Percentiles rank a stretch among this genome's conserved stretches.
Conservation (phyloP, 2,329 filamentous ascomycete genomes). For the Apiospora aurea region DNA sequence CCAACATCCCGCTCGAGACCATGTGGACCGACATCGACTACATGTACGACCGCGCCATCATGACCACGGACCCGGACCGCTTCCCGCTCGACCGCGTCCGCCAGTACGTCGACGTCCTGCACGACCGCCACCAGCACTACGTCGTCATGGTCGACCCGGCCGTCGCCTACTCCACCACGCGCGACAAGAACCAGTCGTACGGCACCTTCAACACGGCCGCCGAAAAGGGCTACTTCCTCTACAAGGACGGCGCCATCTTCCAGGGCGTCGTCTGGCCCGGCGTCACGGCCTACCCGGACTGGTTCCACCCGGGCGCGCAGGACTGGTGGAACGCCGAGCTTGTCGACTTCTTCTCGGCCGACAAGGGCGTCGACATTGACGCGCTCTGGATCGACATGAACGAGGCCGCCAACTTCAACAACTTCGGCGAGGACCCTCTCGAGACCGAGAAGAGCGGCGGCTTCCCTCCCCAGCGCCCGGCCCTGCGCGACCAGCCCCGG, state of each 20-base stretch:
- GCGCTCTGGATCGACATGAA: slow-evolving; percentile 81
- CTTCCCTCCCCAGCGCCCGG: slow-evolving; percentile 67
- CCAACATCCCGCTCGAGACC: slow-evolving; percentile 71
- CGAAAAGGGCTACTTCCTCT: slow-evolving; percentile 54
- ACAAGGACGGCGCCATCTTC: slow-evolving; percentile 63
- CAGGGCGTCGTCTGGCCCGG: slow-evolving; percentile 81
- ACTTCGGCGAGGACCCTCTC: not conserved
- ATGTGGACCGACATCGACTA: slow-evolving; percentile 74
- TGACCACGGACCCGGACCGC: slow-evolving; percentile 64
- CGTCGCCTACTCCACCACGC: slow-evolving; percentile 48
- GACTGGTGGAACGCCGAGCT: slow-evolving; percentile 77
- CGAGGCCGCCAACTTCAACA: slow-evolving; percentile 52
- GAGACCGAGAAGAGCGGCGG: slow-evolving; percentile 34
- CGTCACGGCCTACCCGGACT: slow-evolving; percentile 76
- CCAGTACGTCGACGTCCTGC: slow-evolving; percentile 71
- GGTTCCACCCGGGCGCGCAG: slow-evolving; percentile 72
- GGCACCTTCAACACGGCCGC: slow-evolving; percentile 49
- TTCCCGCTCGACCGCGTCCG: slow-evolving; percentile 69
- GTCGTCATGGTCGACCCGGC: slow-evolving; percentile 82
- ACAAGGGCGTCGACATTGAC: slow-evolving; percentile 76
- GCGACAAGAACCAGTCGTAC: slow-evolving; percentile 47
- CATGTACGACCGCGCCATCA: slow-evolving; percentile 58
- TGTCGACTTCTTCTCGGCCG: slow-evolving; percentile 65
- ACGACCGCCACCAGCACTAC: slow-evolving; percentile 72
- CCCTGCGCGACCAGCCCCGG: slow-evolving; percentile 68